phyloP scores from a whole-genome alignment of 345 rosid genomes.

The Psidium guajava region DNA sequence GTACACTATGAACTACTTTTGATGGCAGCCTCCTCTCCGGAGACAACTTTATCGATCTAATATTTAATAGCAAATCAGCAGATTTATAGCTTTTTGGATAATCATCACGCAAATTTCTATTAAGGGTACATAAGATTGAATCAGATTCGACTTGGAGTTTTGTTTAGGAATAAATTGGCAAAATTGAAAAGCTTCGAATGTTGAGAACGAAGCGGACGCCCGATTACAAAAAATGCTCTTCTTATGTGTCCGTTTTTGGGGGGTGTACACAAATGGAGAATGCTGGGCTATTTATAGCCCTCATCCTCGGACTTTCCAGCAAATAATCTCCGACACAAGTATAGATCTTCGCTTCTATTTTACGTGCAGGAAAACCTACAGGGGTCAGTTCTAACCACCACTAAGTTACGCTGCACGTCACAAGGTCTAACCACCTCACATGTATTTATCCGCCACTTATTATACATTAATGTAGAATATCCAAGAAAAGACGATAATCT shows the following conservation, averaged over 20 bases:
- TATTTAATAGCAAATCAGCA: neutral
- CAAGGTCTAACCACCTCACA: neutral
- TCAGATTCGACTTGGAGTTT: too few relatives aligned
- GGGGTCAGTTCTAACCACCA: neutral
- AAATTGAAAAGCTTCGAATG: too few relatives aligned
- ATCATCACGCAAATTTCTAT: too few relatives aligned
- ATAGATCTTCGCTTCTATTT: neutral
- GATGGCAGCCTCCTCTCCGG: neutral
- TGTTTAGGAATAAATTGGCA: too few relatives aligned
- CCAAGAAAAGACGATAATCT: neutral
- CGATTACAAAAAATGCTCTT: too few relatives aligned
- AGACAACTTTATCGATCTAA: neutral
- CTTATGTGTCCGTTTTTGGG: too few relatives aligned
- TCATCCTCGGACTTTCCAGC: neutral
- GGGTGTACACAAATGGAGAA: too few relatives aligned
- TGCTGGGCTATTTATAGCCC: too few relatives aligned
- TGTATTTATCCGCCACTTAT: neutral
- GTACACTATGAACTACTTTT: neutral
- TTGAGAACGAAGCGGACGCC: too few relatives aligned
- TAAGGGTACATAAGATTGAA: too few relatives aligned
- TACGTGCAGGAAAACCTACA: neutral
- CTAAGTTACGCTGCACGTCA: neutral
- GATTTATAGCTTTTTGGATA: too few relatives aligned
- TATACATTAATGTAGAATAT: neutral
- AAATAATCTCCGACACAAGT: neutral